These are phyloP conservation scores for Acacia concinna DNA, from an alignment of 331 rosid genomes.

Conservation along the genomic window DNA sequence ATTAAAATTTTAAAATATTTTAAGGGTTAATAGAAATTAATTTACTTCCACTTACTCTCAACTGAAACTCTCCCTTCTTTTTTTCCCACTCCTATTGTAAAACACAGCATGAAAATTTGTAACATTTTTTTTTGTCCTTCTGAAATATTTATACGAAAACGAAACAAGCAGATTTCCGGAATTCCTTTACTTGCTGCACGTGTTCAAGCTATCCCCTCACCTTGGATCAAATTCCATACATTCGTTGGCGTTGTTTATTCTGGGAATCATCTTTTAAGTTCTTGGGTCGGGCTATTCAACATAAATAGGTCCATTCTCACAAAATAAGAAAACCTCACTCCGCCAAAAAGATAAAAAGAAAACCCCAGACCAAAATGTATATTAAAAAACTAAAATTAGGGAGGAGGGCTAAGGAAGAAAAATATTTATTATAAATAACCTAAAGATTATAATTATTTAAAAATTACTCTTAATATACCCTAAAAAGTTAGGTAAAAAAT, in stretches of 20 bases:
- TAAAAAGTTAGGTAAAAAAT: no score
- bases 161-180: slow-evolving; percentile 10
- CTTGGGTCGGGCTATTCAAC: background rate
- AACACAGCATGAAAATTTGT: slow-evolving; percentile 35
- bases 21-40: no score
- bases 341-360: no score
- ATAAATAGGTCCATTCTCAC: background rate
- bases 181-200: background rate
- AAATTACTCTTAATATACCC: no score
- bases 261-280: background rate
- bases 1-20: no score
- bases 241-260: background rate
- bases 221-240: background rate
- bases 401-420: no score
- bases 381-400: no score
- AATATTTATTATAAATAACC: no score
- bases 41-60: no score
- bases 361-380: background rate
- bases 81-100: slow-evolving; percentile 33
- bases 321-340: background rate
- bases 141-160: slow-evolving; percentile 23
- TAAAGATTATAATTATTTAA: no score
- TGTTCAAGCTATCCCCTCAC: no score
- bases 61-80: no score
- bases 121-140: slow-evolving; percentile 11